Percentiles rank a stretch among this genome's conserved stretches.
These are phyloP conservation scores for Vigna unguiculata DNA, from an alignment of 306 rosid genomes.

Conservation along the genomic window DNA sequence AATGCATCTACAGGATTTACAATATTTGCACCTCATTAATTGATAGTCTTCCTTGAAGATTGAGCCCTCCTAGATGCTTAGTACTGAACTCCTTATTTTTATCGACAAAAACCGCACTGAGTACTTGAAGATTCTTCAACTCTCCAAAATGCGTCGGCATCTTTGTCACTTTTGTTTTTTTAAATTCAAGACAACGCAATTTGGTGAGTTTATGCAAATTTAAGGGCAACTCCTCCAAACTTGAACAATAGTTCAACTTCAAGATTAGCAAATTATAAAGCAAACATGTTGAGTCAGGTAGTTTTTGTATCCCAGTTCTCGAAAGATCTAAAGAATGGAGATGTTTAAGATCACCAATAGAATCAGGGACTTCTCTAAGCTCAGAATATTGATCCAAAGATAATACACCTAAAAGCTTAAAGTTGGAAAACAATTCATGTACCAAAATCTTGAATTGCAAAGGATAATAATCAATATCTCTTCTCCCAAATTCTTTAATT, in stretches of 20 bases:
- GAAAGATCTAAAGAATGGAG: background rate
- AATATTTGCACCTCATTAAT: background rate
- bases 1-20: background rate
- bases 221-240: background rate
- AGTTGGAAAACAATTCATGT: background rate
- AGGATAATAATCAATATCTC: too few relatives aligned
- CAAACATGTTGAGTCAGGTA: background rate
- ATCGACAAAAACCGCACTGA: background rate
- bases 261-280: background rate
- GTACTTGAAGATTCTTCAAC: background rate
- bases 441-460: background rate
- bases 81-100: background rate
- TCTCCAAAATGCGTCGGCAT: background rate
- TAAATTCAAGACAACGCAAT: background rate
- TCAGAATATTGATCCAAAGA: background rate
- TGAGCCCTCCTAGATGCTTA: background rate
- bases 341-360: background rate
- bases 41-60: background rate
- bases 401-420: background rate
- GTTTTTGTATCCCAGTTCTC: rapidly evolving
- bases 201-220: background rate
- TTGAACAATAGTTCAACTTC: background rate
- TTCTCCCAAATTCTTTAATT: too few relatives aligned
- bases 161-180: background rate
- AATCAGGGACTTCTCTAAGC: background rate